Evolutionary conservation across 2,329 filamentous ascomycete genomes (phyloP).

Genomic region (Fusarium dimerum): DNA sequence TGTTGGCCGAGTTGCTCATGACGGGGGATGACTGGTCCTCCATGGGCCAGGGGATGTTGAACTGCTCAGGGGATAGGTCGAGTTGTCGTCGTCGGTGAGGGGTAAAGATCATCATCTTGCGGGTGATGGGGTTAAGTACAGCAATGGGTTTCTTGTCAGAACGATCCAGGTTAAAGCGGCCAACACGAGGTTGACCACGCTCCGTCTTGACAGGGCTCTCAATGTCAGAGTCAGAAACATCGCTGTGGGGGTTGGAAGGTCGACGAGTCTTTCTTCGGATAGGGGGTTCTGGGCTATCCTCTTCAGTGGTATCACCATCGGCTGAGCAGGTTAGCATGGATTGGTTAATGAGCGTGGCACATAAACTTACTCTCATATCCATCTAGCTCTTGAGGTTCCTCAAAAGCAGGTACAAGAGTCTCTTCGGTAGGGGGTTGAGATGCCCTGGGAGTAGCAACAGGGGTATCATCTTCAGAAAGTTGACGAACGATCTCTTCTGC

Average conservation of each 20-base stretch:
- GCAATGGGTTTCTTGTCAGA: constrained; percentile 59
- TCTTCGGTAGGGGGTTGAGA: constrained; percentile 29
- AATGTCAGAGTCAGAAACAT: constrained; percentile 52
- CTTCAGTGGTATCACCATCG: constrained; percentile 64
- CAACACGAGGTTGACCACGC: constrained; percentile 55
- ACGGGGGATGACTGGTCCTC: constrained; percentile 54
- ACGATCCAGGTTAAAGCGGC: constrained; percentile 56
- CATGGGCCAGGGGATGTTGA: constrained; percentile 50
- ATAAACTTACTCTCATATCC: constrained; percentile 61
- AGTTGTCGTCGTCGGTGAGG: constrained; percentile 50
- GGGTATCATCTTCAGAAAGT: constrained; percentile 43
- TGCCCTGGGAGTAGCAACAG: constrained; percentile 43
- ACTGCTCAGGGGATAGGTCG: constrained; percentile 57
- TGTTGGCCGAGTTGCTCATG: constrained; percentile 67
- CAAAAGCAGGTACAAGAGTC: constrained; percentile 32
- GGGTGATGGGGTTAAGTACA: constrained; percentile 56
- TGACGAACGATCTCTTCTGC: constrained; percentile 42
- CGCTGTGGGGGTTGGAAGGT: constrained; percentile 37
- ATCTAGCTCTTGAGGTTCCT: constrained; percentile 47
- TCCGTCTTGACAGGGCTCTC: constrained; percentile 48
- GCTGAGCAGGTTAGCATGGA: constrained; percentile 48
- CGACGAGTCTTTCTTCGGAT: constrained; percentile 50
- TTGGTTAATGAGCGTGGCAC: constrained; percentile 3
- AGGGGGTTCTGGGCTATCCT: constrained; percentile 55
- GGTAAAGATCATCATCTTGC: constrained; percentile 66